Evolutionary conservation across 768 basidiomycete genomes (phyloP).

Genomic region (Termitomyces sp.): DNA sequence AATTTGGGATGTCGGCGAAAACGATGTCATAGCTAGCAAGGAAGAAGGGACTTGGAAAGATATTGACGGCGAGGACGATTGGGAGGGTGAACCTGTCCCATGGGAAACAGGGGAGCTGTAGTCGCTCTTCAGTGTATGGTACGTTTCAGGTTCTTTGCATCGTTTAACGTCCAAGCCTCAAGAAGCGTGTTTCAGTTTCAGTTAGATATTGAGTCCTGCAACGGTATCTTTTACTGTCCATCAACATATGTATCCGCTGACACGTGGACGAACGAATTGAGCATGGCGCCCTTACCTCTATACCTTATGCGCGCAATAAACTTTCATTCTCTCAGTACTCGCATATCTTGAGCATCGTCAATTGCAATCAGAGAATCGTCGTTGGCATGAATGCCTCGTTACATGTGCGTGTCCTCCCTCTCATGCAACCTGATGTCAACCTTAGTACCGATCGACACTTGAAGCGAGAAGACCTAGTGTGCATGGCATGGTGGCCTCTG

Average conservation of each 20-base stretch:
- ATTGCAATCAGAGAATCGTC: neutral
- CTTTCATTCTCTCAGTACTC: constrained; percentile 8
- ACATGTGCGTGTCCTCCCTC: constrained; percentile 8
- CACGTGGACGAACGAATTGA: neutral
- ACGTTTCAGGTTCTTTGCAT: constrained; percentile 9
- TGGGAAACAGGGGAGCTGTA: constrained; percentile 80
- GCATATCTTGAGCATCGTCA: neutral
- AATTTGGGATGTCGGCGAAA: constrained; percentile 75
- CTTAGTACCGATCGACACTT: constrained; percentile 22
- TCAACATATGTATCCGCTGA: constrained; percentile 1
- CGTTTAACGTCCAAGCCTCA: constrained; percentile 9
- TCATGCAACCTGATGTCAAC: constrained; percentile 6
- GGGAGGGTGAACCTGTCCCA: constrained; percentile 80
- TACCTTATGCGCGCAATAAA: neutral
- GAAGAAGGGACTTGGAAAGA: constrained; percentile 22
- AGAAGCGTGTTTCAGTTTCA: constrained; percentile 12
- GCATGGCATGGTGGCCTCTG: constrained; percentile 17
- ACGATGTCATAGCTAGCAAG: constrained; percentile 29
- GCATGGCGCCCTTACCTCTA: constrained; percentile 1
- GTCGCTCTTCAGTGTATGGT: constrained; percentile 10
- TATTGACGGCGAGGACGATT: constrained; percentile 52
- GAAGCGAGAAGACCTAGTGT: constrained; percentile 17
- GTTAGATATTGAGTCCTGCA: constrained; percentile 1
- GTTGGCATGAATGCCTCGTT: constrained; percentile 8
- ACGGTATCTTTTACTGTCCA: neutral